Evolutionary conservation across 352 stramenopile species (phyloP), one percentile per base, ranked within the genome.

Genomic region (Phytophthora gonapodyides): DNA sequence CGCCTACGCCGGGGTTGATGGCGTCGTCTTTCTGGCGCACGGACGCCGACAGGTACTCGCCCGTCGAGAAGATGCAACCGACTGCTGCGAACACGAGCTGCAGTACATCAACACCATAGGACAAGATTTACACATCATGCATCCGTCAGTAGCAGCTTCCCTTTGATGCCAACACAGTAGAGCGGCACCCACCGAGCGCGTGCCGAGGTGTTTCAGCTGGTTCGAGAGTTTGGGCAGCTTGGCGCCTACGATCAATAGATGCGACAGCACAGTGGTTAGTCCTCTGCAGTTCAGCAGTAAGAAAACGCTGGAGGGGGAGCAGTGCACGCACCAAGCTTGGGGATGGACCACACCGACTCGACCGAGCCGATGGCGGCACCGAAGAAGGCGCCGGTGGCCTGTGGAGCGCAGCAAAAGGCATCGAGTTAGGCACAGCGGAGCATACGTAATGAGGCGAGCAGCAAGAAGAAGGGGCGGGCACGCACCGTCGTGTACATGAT

Each of bases 271-370:
- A 31, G 37, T 36, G 8, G 47, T 54, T 5, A 55, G 30, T 24
- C 16, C 33, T 24, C 7, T 37, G 21, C 12, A 37, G 1, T 16
- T 55, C 3, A 34, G 30, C 1, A 36, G 7, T 24, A 24, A 37
- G 6, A 13, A 24, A 27, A 27, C 24, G 24, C 24, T 6, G 11
- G 15, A 60, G 33, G 21, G 10, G 37, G 5, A 33, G 5, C 15
- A 12, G 8, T 17, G 7, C 40, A 71, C 78, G 54, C 57, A 93
- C 87, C 87, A 57, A 94, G 84, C 78, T 91, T 92, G 30, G 87
- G 87, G 58, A 96, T 94, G 50, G 76, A 75, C 87, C 87, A 96
- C 38, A 96, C 87, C 4, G 87, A 93, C 75, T 96, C 85, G 31
- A 94, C 64, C 17, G 84, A 87, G 57, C 87, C 87, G 38, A 78